These are phyloP conservation scores for Tetrahymena malaccensis DNA, from an alignment of 73 alveolate genomes.

Conservation along the genomic window DNA sequence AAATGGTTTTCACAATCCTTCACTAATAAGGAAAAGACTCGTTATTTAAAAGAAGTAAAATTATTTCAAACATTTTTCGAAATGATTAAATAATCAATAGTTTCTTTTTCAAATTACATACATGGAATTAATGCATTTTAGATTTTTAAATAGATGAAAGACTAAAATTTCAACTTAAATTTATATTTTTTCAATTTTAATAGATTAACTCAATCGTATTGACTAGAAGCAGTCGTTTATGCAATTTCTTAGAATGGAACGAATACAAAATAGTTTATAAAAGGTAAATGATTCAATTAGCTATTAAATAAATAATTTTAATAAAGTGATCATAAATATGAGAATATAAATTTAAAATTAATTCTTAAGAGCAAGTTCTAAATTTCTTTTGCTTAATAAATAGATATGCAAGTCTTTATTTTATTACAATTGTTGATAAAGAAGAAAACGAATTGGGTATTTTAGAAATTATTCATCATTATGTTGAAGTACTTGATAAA, in stretches of 20 bases:
- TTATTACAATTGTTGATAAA: constrained; percentile 93
- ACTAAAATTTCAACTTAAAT: neutral
- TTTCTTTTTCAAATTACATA: neutral
- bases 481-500: constrained; percentile 90
- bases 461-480: constrained; percentile 86
- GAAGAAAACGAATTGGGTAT: constrained; percentile 94
- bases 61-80: neutral
- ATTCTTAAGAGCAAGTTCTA: neutral
- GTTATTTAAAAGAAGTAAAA: constrained; percentile 27
- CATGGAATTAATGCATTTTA: neutral
- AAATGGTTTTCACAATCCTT: constrained; percentile 38
- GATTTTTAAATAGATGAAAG: neutral
- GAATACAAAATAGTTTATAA: constrained; percentile 45
- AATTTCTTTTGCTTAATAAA: neutral
- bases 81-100: too few relatives aligned
- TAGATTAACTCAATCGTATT: constrained; percentile 34
- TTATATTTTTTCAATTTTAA: neutral
- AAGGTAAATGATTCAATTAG: neutral
- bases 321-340: neutral
- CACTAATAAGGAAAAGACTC: constrained; percentile 27
- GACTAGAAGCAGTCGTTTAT: constrained; percentile 30
- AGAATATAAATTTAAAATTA: neutral
- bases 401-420: constrained; percentile 94
- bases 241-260: constrained; percentile 35
- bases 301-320: neutral